Evolutionary conservation across 176 grass and related monocot genomes (phyloP).

Genomic region (Cenchrus americanus): DNA sequence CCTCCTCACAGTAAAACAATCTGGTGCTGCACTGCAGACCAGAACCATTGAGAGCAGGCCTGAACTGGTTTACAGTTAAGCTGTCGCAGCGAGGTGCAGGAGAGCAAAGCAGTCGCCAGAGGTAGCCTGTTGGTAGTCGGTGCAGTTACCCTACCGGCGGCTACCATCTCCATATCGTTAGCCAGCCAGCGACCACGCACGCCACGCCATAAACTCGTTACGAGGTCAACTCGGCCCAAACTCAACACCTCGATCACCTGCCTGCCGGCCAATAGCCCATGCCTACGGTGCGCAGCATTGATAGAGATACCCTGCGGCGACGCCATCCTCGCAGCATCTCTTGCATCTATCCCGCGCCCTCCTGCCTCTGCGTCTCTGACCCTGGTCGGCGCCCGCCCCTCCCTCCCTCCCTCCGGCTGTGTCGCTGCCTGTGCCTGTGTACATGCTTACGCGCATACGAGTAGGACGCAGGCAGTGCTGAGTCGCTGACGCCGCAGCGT

Average conservation of each 20-base stretch:
- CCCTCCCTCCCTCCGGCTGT: neutral
- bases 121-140: neutral
- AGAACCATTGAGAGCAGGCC: neutral
- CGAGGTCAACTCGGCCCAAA: slow-evolving; percentile 41
- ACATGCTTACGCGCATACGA: neutral
- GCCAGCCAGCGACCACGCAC: neutral
- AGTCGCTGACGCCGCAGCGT: slow-evolving; percentile 6
- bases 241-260: neutral
- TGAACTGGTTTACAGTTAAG: slow-evolving; percentile 44
- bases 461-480: slow-evolving; percentile 19
- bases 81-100: slow-evolving; percentile 27
- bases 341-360: too few species aligned
- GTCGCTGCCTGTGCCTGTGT: neutral
- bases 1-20: slow-evolving; percentile 11
- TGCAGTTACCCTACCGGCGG: neutral
- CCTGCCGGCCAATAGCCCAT: slow-evolving; percentile 9
- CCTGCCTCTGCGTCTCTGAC: neutral
- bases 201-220: slow-evolving; percentile 28
- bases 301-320: neutral
- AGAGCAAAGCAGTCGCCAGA: neutral
- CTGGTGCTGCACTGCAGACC: neutral
- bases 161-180: too few species aligned
- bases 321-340: slow-evolving; percentile 1
- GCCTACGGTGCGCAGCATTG: neutral
- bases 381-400: slow-evolving; percentile 24